Conservation (phyloP, 2,329 filamentous ascomycete genomes). For the Cladosporium cucumerinum region DNA sequence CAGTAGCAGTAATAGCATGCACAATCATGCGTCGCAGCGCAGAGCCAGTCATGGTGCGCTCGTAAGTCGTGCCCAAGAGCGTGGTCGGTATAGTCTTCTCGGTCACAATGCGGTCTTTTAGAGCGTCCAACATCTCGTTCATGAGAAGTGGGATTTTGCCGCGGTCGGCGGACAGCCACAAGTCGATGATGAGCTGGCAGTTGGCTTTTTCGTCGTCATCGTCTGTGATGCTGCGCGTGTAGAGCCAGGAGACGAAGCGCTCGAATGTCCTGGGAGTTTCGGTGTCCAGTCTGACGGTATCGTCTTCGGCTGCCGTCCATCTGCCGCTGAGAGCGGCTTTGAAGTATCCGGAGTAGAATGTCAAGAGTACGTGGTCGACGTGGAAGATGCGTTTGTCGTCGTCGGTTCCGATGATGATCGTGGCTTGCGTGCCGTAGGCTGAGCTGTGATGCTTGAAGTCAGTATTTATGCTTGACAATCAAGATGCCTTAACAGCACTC, state of each 20-base stretch:
- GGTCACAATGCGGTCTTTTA: background rate
- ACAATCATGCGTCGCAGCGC: background rate
- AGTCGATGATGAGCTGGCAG: background rate
- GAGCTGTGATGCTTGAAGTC: background rate
- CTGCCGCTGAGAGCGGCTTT: constrained; percentile 19
- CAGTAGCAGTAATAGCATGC: background rate
- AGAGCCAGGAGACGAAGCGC: constrained; percentile 22
- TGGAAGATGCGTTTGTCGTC: constrained; percentile 17
- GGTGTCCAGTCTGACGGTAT: constrained; percentile 17
- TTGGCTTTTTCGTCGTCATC: background rate
- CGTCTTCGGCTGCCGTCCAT: constrained; percentile 18
- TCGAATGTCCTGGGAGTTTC: constrained; percentile 19
- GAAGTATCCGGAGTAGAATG: constrained; percentile 28
- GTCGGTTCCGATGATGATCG: constrained; percentile 18
- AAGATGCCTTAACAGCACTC: background rate
- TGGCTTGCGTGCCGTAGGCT: background rate
- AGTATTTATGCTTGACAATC: too few relatives aligned
- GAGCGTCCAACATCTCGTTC: constrained; percentile 8
- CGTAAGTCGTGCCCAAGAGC: background rate
- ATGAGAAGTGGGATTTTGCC: constrained; percentile 18
- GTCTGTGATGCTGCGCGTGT: constrained; percentile 12
- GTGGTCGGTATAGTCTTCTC: background rate
- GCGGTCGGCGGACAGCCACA: constrained; percentile 17
- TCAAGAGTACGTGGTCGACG: constrained; percentile 23
- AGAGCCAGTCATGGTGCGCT: background rate